A percentile compares a stretch with the other conserved stretches of the same genome.
These are phyloP conservation scores for Coemansia sp. DNA, from an alignment of 192 early-diverging fungal species.

Conservation along the genomic window DNA sequence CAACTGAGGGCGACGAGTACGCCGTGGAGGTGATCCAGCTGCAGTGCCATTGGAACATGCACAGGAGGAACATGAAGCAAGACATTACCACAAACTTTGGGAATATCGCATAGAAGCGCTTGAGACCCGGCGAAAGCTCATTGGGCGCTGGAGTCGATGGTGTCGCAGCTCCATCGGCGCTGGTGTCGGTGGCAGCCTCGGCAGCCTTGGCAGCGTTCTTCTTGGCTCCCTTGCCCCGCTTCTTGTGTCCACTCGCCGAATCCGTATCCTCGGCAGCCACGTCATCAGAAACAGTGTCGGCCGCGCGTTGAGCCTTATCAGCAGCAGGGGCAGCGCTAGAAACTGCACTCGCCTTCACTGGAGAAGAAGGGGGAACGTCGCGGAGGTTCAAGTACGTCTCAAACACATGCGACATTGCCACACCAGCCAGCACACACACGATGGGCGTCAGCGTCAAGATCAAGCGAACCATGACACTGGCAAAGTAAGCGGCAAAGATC, in stretches of 20 bases:
- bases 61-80: constrained; percentile 70
- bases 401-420: constrained; percentile 84
- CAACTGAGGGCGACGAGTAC: constrained; percentile 98
- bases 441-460: constrained; percentile 98
- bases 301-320: background rate
- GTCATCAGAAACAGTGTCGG: background rate
- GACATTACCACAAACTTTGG: constrained; percentile 57
- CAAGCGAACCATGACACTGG: constrained; percentile 99
- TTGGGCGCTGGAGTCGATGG: background rate
- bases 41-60: constrained; percentile 93
- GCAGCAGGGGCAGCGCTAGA: background rate
- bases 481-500: constrained; percentile 99
- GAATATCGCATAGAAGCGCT: constrained; percentile 23
- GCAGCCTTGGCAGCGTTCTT: constrained; percentile 6
- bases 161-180: background rate
- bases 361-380: background rate
- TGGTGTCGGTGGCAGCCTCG: background rate
- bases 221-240: constrained; percentile 16
- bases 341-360: background rate
- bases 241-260: constrained; percentile 8
- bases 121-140: constrained; percentile 4
- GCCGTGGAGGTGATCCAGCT: constrained; percentile 98
- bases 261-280: constrained; percentile 1
- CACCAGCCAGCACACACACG: constrained; percentile 91
- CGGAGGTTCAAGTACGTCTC: constrained; percentile 74